A percentile compares a stretch with the other conserved stretches of the same genome.
Evolutionary conservation across 2,329 filamentous ascomycete genomes (phyloP).

Genomic region (Gaeumannomyces tritici): DNA sequence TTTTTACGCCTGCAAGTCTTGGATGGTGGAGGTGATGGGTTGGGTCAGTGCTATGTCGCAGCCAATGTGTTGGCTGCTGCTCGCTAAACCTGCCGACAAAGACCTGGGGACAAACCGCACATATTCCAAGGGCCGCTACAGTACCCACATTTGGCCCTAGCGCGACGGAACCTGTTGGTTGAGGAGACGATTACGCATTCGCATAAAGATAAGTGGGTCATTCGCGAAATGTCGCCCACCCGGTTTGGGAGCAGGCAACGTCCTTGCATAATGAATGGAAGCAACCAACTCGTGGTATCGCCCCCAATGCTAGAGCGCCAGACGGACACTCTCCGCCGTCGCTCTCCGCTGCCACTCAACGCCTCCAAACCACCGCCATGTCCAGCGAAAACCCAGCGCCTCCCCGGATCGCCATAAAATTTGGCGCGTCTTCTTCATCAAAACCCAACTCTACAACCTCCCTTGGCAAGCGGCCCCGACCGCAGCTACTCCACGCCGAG

Average conservation of each 20-base stretch:
- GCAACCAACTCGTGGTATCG: too few relatives aligned
- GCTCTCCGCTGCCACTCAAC: not conserved
- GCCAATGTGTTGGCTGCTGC: not conserved
- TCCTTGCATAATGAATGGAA: too few relatives aligned
- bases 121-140: too few relatives aligned
- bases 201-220: not conserved
- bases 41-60: not conserved
- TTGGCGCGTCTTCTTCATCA: conserved; percentile 23
- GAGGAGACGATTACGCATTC: too few relatives aligned
- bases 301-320: too few relatives aligned
- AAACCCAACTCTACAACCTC: conserved; percentile 28
- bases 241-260: not conserved
- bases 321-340: too few relatives aligned
- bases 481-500: conserved; percentile 27
- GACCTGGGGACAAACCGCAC: not conserved
- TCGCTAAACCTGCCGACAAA: not conserved
- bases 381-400: conserved; percentile 22
- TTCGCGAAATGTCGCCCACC: too few relatives aligned
- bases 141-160: not conserved
- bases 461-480: conserved; percentile 38
- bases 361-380: conserved; percentile 18
- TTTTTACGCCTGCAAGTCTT: conserved; percentile 10
- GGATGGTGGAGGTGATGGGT: not conserved
- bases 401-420: conserved; percentile 38
- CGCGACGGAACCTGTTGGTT: too few relatives aligned